phyloP scores from a whole-genome alignment of 495 filamentous ascomycete species.

The Penicillium pancosmium region DNA sequence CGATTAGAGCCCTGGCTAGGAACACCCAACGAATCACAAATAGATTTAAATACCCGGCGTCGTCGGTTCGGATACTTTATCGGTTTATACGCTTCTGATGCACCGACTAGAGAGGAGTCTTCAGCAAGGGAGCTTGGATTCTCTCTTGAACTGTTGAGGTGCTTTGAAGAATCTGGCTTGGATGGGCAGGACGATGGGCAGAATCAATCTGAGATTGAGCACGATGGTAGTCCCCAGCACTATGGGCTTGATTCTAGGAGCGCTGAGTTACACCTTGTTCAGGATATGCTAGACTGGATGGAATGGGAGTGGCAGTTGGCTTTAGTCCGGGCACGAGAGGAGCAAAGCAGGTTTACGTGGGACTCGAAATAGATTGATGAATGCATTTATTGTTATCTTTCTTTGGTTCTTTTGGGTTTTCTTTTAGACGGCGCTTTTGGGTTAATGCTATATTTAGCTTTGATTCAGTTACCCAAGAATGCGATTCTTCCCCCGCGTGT shows the following conservation, averaged over 20 bases:
- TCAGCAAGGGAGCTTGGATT: too few relatives aligned
- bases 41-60: background rate
- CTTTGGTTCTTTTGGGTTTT: background rate
- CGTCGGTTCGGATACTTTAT: background rate
- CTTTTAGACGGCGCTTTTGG: background rate
- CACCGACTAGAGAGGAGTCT: background rate
- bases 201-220: background rate
- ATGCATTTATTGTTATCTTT: too few relatives aligned
- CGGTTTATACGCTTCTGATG: background rate
- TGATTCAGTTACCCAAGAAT: too few relatives aligned
- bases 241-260: background rate
- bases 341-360: background rate
- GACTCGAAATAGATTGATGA: too few relatives aligned
- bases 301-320: background rate
- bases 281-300: background rate
- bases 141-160: too few relatives aligned
- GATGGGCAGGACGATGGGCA: too few relatives aligned
- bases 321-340: background rate
- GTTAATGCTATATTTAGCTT: too few relatives aligned
- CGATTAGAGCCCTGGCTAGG: background rate
- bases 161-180: too few relatives aligned
- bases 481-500: too few relatives aligned
- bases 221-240: background rate
- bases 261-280: background rate
- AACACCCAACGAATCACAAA: background rate